Evolutionary conservation across 306 rosid genomes (phyloP).

Genomic region (Sechiopsis laciniata): DNA sequence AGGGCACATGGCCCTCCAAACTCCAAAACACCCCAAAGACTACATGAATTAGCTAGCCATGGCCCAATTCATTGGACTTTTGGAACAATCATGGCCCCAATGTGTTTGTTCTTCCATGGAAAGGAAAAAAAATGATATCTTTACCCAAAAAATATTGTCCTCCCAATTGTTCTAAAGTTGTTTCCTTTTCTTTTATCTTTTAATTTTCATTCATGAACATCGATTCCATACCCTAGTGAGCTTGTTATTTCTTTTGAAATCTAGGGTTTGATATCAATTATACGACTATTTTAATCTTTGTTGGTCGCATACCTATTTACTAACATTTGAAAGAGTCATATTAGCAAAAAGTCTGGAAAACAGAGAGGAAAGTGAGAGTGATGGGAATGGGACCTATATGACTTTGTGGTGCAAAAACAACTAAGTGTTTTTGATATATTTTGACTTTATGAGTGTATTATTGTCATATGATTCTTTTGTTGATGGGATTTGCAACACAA

Average conservation of each 20-base stretch:
- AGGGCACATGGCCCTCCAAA: slow-evolving; percentile 19
- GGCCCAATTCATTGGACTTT: slow-evolving; percentile 15
- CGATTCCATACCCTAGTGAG: not conserved
- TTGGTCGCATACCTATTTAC: not conserved
- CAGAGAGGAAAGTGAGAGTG: not conserved
- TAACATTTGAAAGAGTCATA: too few relatives aligned
- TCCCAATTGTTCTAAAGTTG: too few relatives aligned
- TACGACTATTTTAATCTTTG: not conserved
- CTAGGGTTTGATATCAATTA: not conserved
- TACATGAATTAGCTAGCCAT: not conserved
- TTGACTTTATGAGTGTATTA: not conserved
- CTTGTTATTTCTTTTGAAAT: not conserved
- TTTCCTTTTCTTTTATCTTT: not conserved
- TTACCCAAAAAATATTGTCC: not conserved
- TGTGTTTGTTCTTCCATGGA: not conserved
- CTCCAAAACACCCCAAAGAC: not conserved
- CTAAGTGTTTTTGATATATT: not conserved
- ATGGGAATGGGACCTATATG: not conserved
- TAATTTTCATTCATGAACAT: not conserved
- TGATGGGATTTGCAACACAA: not conserved
- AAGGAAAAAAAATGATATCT: not conserved
- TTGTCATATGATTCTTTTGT: not conserved
- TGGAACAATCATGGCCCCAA: not conserved
- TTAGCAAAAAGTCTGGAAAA: too few relatives aligned
- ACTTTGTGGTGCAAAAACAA: slow-evolving; percentile 3